Percentiles rank a stretch among this genome's conserved stretches.
Evolutionary conservation across 2,329 filamentous ascomycete species (phyloP).

Genomic region (Trichophyton rubrum): DNA sequence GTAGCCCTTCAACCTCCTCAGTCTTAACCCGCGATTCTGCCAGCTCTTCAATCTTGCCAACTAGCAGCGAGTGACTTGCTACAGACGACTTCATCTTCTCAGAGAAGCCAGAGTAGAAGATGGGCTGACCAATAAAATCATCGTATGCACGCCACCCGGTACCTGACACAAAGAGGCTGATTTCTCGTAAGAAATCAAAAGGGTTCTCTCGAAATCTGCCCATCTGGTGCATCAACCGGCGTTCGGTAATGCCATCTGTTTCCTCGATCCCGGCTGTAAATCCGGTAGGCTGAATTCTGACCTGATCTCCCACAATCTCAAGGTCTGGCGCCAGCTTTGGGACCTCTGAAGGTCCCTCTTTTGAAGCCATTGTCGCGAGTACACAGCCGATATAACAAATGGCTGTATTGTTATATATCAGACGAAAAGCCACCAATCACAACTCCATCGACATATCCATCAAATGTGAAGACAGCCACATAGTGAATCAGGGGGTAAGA

Average conservation of each 20-base stretch:
- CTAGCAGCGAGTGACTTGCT: conserved; percentile 61
- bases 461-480: background rate
- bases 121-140: conserved; percentile 73
- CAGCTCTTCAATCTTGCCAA: conserved; percentile 60
- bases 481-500: background rate
- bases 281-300: conserved; percentile 62
- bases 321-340: conserved; percentile 51
- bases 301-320: conserved; percentile 60
- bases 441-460: background rate
- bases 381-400: too few species aligned
- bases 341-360: conserved; percentile 19
- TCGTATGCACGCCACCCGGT: conserved; percentile 95
- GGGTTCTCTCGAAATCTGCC: conserved; percentile 67
- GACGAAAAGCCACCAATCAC: background rate
- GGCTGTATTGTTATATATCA: background rate
- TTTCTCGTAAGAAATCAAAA: conserved; percentile 76
- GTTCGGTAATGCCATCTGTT: conserved; percentile 36
- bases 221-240: conserved; percentile 54
- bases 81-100: conserved; percentile 78
- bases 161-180: conserved; percentile 84
- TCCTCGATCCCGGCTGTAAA: conserved; percentile 33
- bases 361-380: conserved; percentile 18
- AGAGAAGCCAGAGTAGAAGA: conserved; percentile 85
- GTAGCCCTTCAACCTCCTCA: conserved; percentile 62
- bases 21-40: conserved; percentile 60